Evolutionary conservation across 257 asterid genomes (phyloP).

Genomic region (Craterostigma plantagineum): DNA sequence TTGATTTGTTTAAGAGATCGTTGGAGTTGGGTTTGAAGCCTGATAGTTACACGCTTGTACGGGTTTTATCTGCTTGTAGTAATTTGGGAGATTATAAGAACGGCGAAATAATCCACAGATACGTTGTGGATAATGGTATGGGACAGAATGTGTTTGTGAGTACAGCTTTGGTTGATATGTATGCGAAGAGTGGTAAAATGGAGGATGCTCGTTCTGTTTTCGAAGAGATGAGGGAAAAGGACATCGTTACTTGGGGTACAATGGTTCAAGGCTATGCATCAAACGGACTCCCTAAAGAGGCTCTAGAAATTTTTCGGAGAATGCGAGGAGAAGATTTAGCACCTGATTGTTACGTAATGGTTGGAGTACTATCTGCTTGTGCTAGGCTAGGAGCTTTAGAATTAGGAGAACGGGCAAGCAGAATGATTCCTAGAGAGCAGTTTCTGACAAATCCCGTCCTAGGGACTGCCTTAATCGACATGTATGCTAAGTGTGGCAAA

Average conservation of each 20-base stretch:
- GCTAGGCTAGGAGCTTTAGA: conserved; percentile 27
- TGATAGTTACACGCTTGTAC: conserved; percentile 7
- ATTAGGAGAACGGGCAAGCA: conserved; percentile 27
- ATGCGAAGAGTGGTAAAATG: conserved; percentile 6
- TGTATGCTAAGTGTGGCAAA: conserved; percentile 9
- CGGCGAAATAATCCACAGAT: conserved; percentile 6
- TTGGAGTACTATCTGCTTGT: conserved; percentile 40
- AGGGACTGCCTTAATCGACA: conserved; percentile 8
- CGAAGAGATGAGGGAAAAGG: conserved; percentile 5
- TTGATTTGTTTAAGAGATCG: conserved; percentile 5
- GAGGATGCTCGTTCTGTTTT: conserved; percentile 4
- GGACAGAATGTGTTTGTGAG: conserved; percentile 7
- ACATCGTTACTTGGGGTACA: conserved; percentile 8
- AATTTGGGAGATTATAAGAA: conserved; percentile 5
- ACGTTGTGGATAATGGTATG: not conserved
- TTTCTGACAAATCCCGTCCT: conserved; percentile 7
- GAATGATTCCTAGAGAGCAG: conserved; percentile 3
- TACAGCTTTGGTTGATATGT: conserved; percentile 8
- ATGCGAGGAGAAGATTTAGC: conserved; percentile 3
- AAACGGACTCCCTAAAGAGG: conserved; percentile 5
- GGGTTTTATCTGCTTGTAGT: conserved; percentile 7
- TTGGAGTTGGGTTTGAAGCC: conserved; percentile 3
- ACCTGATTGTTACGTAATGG: conserved; percentile 12
- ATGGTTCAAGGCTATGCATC: conserved; percentile 9
- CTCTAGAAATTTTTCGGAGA: conserved; percentile 3